Evolutionary conservation across 1,139 yeast species (phyloP), one percentile per base, ranked within the genome.

Genomic region (Yamadazyma spencermartinsiae): DNA sequence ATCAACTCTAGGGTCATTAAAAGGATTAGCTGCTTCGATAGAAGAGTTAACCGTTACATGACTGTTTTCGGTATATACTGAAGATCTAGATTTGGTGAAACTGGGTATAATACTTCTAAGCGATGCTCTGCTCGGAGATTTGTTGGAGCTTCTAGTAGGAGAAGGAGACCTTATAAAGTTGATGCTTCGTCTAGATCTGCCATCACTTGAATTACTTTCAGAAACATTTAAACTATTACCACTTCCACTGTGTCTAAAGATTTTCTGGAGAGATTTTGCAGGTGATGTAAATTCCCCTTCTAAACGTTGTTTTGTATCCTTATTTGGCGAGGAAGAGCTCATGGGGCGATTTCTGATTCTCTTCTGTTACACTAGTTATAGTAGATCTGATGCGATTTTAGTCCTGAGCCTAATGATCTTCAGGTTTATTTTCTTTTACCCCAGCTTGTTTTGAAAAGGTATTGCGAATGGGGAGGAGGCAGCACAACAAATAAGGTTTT

Each of bases 251-350:
- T n/a, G 19, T 28, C 31, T 28, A 44, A 63, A 61, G 34, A 58
- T 35, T 38, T 48, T 53, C 39, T 57, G 55, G 32, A 60, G 45
- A 18, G 65, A 55, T 43, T 61, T 63, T 29, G 58, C 49, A 9
- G 68, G 67, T 13, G 65, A 59, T 7, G 58, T 40, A 36, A 49
- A 45, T 29, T 51, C 56, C n/a, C 35, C 25, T 9, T 16, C 11
- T 11, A 23, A 23, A 11, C 20, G 5, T 4, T 28, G 31, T 16
- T 16, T 28, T 16, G 31, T 20, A 20, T 10, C 23, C 23, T 23
- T 23, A 23, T 23, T 23, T 10, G 26, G n/a, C 8, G 26, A 23
- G 4, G 8, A 10, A 11, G 7, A 23, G n/a, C 26, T 23, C 26
- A 23, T 23, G 4, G n/a, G n/a, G n/a, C n/a, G n/a, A 5, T 13